Conservation (phyloP, 768 basidiomycete species). For the Daedaleopsis nitida region DNA sequence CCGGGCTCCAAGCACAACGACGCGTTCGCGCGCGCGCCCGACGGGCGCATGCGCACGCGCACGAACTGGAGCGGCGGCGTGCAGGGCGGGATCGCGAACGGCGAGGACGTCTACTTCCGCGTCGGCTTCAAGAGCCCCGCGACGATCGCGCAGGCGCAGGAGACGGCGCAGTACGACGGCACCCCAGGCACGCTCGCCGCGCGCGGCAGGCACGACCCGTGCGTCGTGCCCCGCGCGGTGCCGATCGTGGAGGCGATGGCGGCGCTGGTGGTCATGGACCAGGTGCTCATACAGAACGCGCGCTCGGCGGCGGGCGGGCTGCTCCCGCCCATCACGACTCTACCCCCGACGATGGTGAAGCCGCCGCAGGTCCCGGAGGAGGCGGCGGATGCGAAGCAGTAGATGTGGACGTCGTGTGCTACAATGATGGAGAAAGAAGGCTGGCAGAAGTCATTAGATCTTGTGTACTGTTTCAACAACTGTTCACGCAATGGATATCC, state of each 20-base stretch:
- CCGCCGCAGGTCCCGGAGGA: constrained; percentile 34
- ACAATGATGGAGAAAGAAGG: neutral
- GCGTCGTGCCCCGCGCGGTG: constrained; percentile 95
- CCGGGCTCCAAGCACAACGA: constrained; percentile 96
- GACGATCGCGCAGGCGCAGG: constrained; percentile 91
- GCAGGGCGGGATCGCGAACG: constrained; percentile 97
- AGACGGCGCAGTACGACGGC: constrained; percentile 92
- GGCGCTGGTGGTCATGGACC: constrained; percentile 92
- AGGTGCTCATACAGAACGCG: constrained; percentile 86
- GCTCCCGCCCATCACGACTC: constrained; percentile 83
- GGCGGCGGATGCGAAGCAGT: constrained; percentile 3
- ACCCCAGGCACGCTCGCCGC: constrained; percentile 86
- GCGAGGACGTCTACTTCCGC: constrained; percentile 96
- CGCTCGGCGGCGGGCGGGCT: constrained; percentile 72
- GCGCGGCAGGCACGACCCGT: constrained; percentile 94
- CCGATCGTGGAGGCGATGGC: constrained; percentile 99
- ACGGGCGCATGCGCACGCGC: constrained; percentile 77
- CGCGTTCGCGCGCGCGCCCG: constrained; percentile 62
- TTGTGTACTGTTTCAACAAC: neutral
- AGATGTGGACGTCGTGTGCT: neutral
- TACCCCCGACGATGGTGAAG: constrained; percentile 91
- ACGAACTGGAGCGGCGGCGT: constrained; percentile 98
- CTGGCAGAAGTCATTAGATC: neutral
- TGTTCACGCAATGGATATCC: neutral
- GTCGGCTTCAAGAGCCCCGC: constrained; percentile 98